Percentiles rank a stretch among this genome's conserved stretches.
Conservation (phyloP, 345 rosid species). For the Schrenkiella parvula region DNA sequence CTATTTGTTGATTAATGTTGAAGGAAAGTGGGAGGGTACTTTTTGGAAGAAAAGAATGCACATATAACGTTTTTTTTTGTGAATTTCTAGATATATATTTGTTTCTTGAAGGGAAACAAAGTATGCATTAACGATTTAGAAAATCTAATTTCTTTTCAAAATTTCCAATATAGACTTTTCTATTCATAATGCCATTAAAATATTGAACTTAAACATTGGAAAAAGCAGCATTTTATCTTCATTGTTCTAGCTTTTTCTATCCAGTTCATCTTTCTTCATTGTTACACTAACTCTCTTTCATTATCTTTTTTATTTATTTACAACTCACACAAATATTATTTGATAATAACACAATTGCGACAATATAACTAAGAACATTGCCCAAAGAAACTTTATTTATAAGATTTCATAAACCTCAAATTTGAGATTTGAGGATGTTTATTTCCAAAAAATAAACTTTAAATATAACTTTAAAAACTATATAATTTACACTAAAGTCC, state of each 20-base stretch:
- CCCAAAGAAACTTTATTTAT: too few species aligned
- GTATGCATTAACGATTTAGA: conserved; percentile 7
- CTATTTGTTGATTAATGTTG: conserved; percentile 16
- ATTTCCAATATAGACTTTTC: neutral
- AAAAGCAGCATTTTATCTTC: neutral
- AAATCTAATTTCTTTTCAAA: neutral
- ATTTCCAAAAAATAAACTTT: too few species aligned
- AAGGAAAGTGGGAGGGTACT: conserved; percentile 22
- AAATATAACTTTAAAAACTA: too few species aligned
- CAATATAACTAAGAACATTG: too few species aligned
- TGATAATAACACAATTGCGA: too few species aligned
- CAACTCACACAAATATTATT: too few species aligned
- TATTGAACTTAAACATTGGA: neutral
- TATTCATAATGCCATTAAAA: neutral
- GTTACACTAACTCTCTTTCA: too few species aligned
- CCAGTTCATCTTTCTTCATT: too few species aligned
- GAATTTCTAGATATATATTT: conserved; percentile 8
- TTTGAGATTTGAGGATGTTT: too few species aligned
- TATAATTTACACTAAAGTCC: too few species aligned
- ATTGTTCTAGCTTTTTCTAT: neutral
- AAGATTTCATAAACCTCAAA: too few species aligned
- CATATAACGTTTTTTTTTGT: neutral
- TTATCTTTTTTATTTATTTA: too few species aligned
- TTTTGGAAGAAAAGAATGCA: conserved; percentile 27
- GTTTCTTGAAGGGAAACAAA: conserved; percentile 25